Evolutionary conservation across 139 green algal species (phyloP), one percentile per base, ranked within the genome.

Genomic region (Edaphochlamys debaryana): DNA sequence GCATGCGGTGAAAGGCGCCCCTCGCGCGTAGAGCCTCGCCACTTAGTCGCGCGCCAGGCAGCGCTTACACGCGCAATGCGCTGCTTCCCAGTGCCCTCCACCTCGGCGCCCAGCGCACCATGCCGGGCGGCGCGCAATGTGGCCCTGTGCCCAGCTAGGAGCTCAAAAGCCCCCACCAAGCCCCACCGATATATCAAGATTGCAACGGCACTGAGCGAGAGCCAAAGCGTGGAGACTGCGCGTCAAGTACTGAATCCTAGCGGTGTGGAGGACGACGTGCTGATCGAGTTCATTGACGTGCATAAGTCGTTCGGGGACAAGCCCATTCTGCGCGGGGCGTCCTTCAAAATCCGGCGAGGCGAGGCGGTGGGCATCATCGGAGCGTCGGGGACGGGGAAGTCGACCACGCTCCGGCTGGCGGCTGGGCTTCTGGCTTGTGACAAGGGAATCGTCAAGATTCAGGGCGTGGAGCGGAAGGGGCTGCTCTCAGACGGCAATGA

Each of bases 341-440:
- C 86, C 86, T 99, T 99, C 86, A 97, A 95, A 67, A 97, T 99
- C 37, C 88, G 95, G 19, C 77, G 96, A 11, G 98, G 98, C 19
- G 98, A 99, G 71, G 97, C 98, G 0, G 96, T 99, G 54, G 98
- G 98, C 30, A 99, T 99, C 88, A 99, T 99, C 70, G 98, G 98
- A 9, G 93, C 93, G 22, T 98, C 92, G 25, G 98, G 98, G 56
- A 99, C 98, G 8, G 98, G 98, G 19, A 99, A 99, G 90, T 98
- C 94, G 30, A 99, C 98, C 9, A 96, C 98, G 32, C 86, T 99
- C 48, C 91, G 95, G 17, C 90, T 99, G 19, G 95, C 97, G 80
- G 96, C 97, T 1, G 98, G 98, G 6, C 91, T 99, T 48, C 88
- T 99, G 32, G 86, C 89, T 27, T 97, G 97, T n/a, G 98, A 99